phyloP scores from a whole-genome alignment of 805 yeast genomes.

The Blastobotrys parvus region DNA sequence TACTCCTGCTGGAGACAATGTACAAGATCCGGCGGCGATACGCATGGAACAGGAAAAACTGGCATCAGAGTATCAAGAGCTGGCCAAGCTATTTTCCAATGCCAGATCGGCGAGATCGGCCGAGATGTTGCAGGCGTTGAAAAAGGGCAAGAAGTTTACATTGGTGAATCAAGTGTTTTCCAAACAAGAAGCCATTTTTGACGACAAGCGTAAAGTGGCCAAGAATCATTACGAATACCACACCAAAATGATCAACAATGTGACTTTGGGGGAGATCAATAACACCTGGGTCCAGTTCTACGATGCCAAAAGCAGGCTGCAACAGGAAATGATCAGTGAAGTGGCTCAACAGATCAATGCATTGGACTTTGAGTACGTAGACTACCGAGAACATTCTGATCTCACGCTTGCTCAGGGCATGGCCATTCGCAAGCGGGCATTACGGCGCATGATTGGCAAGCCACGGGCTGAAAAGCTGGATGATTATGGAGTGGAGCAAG shows the following conservation, averaged over 20 bases:
- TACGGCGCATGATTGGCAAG: neutral
- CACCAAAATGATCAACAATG: constrained; percentile 12
- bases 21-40: constrained; percentile 11
- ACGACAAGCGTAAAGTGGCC: constrained; percentile 10
- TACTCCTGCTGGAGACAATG: neutral
- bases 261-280: constrained; percentile 18
- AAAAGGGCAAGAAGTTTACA: constrained; percentile 13
- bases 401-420: neutral
- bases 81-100: constrained; percentile 15
- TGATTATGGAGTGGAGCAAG: constrained; percentile 13
- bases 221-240: constrained; percentile 16
- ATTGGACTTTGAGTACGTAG: constrained; percentile 18
- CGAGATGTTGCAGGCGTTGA: constrained; percentile 16
- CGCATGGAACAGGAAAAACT: constrained; percentile 16
- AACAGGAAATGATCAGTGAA: constrained; percentile 17
- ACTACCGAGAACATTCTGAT: neutral
- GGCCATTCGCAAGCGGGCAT: neutral
- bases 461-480: neutral
- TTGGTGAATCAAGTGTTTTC: constrained; percentile 14
- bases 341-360: constrained; percentile 17
- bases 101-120: constrained; percentile 14
- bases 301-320: constrained; percentile 20
- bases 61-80: constrained; percentile 16
- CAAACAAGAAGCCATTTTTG: constrained; percentile 9
- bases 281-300: constrained; percentile 26